These are phyloP conservation scores for Vicia villosa DNA, from an alignment of 306 rosid species.

Conservation along the genomic window DNA sequence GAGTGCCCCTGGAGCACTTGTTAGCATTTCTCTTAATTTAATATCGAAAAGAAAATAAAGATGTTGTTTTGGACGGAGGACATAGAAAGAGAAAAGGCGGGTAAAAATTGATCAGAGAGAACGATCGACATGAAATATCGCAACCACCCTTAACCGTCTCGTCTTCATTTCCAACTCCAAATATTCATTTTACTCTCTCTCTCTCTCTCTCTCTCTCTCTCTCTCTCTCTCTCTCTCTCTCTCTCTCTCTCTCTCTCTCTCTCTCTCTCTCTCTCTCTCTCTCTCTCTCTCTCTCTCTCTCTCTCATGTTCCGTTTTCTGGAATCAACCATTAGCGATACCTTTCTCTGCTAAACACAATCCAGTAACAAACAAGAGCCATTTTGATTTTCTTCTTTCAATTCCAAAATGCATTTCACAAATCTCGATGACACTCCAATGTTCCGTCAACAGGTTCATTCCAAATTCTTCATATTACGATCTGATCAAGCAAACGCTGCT, in stretches of 20 bases:
- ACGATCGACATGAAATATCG: conserved; percentile 55
- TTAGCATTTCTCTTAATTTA: too few relatives aligned
- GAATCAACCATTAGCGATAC: neutral
- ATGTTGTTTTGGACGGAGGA: neutral
- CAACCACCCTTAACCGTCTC: conserved; percentile 36
- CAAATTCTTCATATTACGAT: neutral
- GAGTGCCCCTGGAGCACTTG: too few relatives aligned
- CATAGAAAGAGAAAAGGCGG: conserved; percentile 35
- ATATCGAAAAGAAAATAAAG: too few relatives aligned
- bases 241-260: conserved; percentile 21
- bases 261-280: conserved; percentile 28
- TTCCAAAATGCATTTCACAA: conserved; percentile 52
- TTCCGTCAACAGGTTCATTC: conserved; percentile 58
- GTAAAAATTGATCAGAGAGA: conserved; percentile 17
- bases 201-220: conserved; percentile 33
- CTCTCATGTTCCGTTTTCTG: neutral
- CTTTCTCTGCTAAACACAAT: conserved; percentile 22
- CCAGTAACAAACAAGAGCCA: conserved; percentile 5
- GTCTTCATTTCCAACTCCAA: neutral
- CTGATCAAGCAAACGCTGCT: neutral
- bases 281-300: conserved; percentile 37
- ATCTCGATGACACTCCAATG: conserved; percentile 63
- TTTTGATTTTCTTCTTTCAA: neutral
- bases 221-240: neutral
- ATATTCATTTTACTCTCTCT: conserved; percentile 3